A percentile compares a stretch with the other conserved stretches of the same genome.
Conservation (phyloP, 192 early-diverging fungal species). For the Ambispora gerdemannii region DNA sequence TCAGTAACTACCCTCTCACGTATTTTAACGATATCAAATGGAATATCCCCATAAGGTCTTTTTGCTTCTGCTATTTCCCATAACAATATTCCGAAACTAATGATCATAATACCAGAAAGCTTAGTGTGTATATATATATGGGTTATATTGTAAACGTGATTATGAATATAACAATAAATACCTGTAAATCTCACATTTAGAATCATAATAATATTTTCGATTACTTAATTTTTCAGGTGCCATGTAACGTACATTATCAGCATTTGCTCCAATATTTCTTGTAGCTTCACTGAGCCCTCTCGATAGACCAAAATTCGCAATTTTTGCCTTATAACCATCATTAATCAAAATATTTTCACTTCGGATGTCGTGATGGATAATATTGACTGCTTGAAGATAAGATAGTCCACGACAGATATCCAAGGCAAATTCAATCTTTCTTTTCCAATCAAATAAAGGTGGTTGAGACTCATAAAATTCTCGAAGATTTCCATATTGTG, state of each 20-base stretch:
- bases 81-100: slow-evolving; percentile 22
- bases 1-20: neutral
- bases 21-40: neutral
- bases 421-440: slow-evolving; percentile 36
- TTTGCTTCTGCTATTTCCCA: slow-evolving; percentile 15
- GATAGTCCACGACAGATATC: slow-evolving; percentile 43
- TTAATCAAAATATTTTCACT: slow-evolving; percentile 9
- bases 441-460: neutral
- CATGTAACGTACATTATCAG: slow-evolving; percentile 16
- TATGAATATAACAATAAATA: neutral
- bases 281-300: slow-evolving; percentile 23
- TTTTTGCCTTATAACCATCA: slow-evolving; percentile 16
- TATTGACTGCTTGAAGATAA: slow-evolving; percentile 41
- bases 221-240: slow-evolving; percentile 18
- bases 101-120: too few relatives aligned
- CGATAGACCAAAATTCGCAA: slow-evolving; percentile 42
- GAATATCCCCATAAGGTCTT: neutral
- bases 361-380: slow-evolving; percentile 41
- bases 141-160: neutral
- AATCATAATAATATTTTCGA: neutral
- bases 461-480: slow-evolving; percentile 36
- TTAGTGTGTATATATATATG: neutral
- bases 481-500: slow-evolving; percentile 35
- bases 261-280: neutral
- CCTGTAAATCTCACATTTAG: slow-evolving; percentile 20